Conservation (phyloP, 805 yeast species). For the Wickerhamiella azymoides region DNA sequence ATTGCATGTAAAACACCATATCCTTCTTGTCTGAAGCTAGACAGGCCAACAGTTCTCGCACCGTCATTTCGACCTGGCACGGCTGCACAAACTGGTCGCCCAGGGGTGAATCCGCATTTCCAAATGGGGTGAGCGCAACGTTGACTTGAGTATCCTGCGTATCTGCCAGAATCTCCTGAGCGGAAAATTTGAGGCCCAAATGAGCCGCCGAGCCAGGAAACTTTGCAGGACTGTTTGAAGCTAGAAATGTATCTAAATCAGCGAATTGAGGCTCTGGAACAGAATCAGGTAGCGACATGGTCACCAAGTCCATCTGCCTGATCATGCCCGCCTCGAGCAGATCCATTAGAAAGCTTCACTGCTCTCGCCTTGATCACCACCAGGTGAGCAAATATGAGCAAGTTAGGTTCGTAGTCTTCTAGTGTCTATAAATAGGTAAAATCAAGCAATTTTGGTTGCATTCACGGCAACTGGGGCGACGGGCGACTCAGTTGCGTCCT, state of each 20-base stretch:
- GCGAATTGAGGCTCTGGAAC: background rate
- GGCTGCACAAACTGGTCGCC: constrained; percentile 25
- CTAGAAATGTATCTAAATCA: background rate
- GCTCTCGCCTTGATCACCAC: background rate
- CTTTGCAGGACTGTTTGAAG: constrained; percentile 3
- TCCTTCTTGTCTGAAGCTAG: constrained; percentile 10
- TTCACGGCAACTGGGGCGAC: background rate
- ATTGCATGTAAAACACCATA: constrained; percentile 25
- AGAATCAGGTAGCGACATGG: background rate
- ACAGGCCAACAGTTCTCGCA: constrained; percentile 17
- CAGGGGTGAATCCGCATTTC: constrained; percentile 29
- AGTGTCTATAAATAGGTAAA: background rate
- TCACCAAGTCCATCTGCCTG: constrained; percentile 5
- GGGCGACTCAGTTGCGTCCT: background rate
- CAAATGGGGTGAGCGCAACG: constrained; percentile 25
- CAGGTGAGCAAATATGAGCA: too few relatives aligned
- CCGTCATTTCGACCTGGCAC: constrained; percentile 15
- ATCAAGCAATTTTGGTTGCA: background rate
- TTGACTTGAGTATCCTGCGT: constrained; percentile 6
- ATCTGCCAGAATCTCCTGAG: constrained; percentile 3
- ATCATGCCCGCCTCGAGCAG: constrained; percentile 3
- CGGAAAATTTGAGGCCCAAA: background rate
- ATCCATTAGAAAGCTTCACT: background rate
- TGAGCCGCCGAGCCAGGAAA: background rate
- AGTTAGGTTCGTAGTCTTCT: too few relatives aligned